phyloP scores from a whole-genome alignment of 805 yeast genomes.

The Teunomyces pallodes region DNA sequence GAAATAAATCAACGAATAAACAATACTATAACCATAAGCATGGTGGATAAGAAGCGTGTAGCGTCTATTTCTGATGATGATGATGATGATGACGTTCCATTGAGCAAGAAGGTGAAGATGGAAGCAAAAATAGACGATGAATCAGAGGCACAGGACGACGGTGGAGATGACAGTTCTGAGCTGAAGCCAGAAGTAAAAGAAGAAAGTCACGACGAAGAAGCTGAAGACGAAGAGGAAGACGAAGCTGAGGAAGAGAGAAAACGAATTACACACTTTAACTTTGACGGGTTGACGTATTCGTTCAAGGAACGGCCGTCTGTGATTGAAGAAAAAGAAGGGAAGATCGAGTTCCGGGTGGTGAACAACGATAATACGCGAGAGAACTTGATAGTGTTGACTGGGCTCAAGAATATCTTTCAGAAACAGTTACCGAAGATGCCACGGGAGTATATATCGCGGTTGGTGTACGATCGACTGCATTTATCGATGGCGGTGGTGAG shows the following conservation, averaged over 20 bases:
- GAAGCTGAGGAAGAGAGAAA: slow-evolving; percentile 43
- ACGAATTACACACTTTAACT: slow-evolving; percentile 49
- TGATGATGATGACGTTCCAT: slow-evolving; percentile 24
- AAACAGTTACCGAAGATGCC: slow-evolving; percentile 99
- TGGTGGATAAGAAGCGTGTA: slow-evolving; percentile 31
- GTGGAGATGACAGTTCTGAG: slow-evolving; percentile 7
- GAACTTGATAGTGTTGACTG: slow-evolving; percentile 87
- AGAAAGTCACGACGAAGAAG: slow-evolving; percentile 18
- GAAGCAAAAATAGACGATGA: slow-evolving; percentile 20
- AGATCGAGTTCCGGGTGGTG: slow-evolving; percentile 93
- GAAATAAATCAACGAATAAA: neutral
- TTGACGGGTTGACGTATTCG: slow-evolving; percentile 76
- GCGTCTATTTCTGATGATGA: slow-evolving; percentile 26
- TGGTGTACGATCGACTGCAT: slow-evolving; percentile 93
- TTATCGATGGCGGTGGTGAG: slow-evolving; percentile 94
- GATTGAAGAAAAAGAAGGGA: slow-evolving; percentile 87
- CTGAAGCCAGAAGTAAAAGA: slow-evolving; percentile 23
- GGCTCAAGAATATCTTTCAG: slow-evolving; percentile 92
- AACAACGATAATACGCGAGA: slow-evolving; percentile 90
- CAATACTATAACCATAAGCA: neutral
- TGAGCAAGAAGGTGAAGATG: slow-evolving; percentile 21
- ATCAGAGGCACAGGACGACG: slow-evolving; percentile 13
- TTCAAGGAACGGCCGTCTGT: slow-evolving; percentile 94
- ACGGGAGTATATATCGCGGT: slow-evolving; percentile 88
- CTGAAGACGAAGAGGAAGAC: slow-evolving; percentile 41